Evolutionary conservation across 805 yeast species (phyloP), one percentile per base, ranked within the genome.

Genomic region (Kluyveromyces starmeri): DNA sequence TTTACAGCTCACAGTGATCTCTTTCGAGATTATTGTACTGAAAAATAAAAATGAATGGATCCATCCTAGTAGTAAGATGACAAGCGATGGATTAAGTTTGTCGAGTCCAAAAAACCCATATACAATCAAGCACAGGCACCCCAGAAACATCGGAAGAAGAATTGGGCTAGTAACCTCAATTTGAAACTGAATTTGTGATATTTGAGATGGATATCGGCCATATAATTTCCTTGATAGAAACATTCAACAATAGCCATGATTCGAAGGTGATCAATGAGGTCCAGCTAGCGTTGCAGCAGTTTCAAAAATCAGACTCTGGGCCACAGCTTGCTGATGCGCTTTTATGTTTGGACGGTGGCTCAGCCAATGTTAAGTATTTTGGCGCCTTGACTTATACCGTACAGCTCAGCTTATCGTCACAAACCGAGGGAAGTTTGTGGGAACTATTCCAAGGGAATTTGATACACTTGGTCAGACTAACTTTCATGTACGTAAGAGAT

Each of bases 371-470:
- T 9, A 47, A 51, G 33, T 58, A 55, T 40, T 58, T 58, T 37
- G 62, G 61, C 34, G 62, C 62, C 2, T 36, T 58, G 24, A 56
- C 61, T 4, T 41, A 53, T 12, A 48, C 62, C 11, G 62, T 58
- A 8, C 61, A 56, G 27, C 35, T 54, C 10, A 52, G 46, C 30
- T 41, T 48, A 1, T 40, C 36, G 28, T 44, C 30, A 3, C 36
- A 39, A 14, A 40, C 46, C 3, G 39, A 39, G 5, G 46, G 41
- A 15, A 27, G 28, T 3, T 26, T 50, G n/a, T 50, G 51, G 54
- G 37, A 28, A 7, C 20, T 55, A 3, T 45, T 54, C 27, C 48
- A 42, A 31, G 36, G 44, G n/a, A 55, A 55, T 38, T 35, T 53
- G 20, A 20, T 46, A 5, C 51, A 52, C 35, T 36, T 55, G 30